Conservation (phyloP, 768 basidiomycete species). For the Strobilomyces echinocephalus region DNA sequence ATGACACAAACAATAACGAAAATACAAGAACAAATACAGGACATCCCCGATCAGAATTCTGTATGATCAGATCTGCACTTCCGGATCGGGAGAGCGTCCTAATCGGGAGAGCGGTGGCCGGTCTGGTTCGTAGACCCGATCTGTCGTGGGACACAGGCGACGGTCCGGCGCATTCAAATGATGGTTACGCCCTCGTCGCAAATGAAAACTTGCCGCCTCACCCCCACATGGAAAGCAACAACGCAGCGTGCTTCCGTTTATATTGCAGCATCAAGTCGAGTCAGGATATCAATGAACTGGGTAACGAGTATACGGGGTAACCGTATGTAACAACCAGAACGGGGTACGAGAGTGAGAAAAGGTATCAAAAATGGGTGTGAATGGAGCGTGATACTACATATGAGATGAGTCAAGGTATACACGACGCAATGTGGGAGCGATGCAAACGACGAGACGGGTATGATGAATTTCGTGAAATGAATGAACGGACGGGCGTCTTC, state of each 20-base stretch:
- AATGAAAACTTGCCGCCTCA: conserved; percentile 26
- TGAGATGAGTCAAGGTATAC: conserved; percentile 35
- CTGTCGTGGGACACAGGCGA: conserved; percentile 4
- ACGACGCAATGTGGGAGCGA: conserved; percentile 36
- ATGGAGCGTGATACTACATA: conserved; percentile 35
- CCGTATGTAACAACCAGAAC: conserved; percentile 31
- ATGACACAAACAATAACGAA: conserved; percentile 7
- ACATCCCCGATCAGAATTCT: conserved; percentile 35
- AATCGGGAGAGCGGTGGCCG: conserved; percentile 22
- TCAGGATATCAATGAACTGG: conserved; percentile 32
- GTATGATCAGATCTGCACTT: conserved; percentile 26
- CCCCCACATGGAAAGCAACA: conserved; percentile 9
- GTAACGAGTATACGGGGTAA: conserved; percentile 37
- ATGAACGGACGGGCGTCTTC: conserved; percentile 31
- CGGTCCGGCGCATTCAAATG: conserved; percentile 8
- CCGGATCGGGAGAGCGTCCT: conserved; percentile 17
- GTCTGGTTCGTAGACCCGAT: conserved; percentile 4
- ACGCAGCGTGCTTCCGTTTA: conserved; percentile 10
- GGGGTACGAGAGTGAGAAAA: conserved; percentile 16
- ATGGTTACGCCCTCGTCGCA: conserved; percentile 17
- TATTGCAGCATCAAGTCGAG: conserved; percentile 21
- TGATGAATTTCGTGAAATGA: conserved; percentile 34
- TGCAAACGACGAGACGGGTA: conserved; percentile 33
- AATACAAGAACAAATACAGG: conserved; percentile 19
- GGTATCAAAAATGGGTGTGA: conserved; percentile 34